Base-by-base conservation (phyloP, 352 stramenopile genomes). In the Pythium aphanidermatum region DNA sequence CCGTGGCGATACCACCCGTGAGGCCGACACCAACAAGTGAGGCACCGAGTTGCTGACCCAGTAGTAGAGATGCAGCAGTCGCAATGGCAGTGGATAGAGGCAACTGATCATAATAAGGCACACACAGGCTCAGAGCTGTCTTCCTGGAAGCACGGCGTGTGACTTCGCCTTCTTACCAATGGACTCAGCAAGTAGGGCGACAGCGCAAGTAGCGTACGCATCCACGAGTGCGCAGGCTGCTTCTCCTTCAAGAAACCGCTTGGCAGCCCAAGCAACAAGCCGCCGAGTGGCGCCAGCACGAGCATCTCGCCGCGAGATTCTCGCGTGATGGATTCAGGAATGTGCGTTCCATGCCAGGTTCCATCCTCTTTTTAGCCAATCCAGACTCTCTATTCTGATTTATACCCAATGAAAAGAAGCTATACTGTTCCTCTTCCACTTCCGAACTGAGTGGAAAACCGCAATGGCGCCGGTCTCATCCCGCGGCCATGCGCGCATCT, bases 1-100 rank as follows among this genome's bases (percentile, higher is more conserved):
- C 83, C 4, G 79, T 92, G 26, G 80, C 71, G 44, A 95, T 92
- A 25, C 82, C 82, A 33, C 82, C 82, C 5, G 82, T 92, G 39
- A 94, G 76, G 7, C 82, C 82, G 8, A 94, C 68, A 12, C 70
- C 82, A 1, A 93, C 67, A 13, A 89, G 44, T 4, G 76, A 82
- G 17, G 68, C 61, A 13, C 78, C 79, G 2, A 90, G 6, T 19
- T 59, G 30, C 9, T 71, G 51, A 16, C 78, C 79, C 8, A 63
- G 13, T 0, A 82, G 61, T 16, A 70, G 70, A 1, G 55, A 44
- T 2, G 28, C 60, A 9, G 43, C 52, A 8, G 73, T 21, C 12
- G 57, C 44, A 26, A 49, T 33, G 16, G 62, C 55, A 1, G 63
- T 56, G 31, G 56, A 66, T 48, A 37, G 21, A 6, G 72, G 68